These are phyloP conservation scores for Calamus simplicifolius DNA, from an alignment of 176 grass and related monocot species.

Conservation along the genomic window DNA sequence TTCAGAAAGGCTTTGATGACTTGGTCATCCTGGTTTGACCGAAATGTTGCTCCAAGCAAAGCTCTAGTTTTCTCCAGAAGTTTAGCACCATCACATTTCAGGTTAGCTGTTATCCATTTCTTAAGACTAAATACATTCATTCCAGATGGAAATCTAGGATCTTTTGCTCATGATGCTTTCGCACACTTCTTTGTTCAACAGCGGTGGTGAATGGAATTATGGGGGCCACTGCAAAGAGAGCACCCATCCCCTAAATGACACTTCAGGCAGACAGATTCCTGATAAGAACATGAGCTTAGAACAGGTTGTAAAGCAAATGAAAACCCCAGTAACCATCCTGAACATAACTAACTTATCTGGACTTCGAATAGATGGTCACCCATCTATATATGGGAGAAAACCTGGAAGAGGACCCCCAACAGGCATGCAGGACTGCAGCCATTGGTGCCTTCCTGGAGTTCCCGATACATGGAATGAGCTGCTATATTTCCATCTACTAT, in stretches of 20 bases:
- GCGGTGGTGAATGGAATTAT: conserved; percentile 78
- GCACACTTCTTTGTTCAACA: conserved; percentile 3
- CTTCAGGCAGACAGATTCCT: conserved; percentile 20
- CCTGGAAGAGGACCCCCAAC: conserved; percentile 9
- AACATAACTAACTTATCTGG: conserved; percentile 78
- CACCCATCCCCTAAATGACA: conserved; percentile 43
- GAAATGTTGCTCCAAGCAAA: conserved; percentile 34
- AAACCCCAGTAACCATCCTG: conserved; percentile 54
- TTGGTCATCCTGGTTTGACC: conserved; percentile 77
- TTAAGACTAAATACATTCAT: background rate
- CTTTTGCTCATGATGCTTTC: no score
- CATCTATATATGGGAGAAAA: conserved; percentile 71
- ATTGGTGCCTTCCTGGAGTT: conserved; percentile 80
- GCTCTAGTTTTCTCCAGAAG: conserved; percentile 85
- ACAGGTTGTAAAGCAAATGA: conserved; percentile 52
- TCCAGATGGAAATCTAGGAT: no score
- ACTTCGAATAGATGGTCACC: conserved; percentile 74
- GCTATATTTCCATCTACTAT: conserved; percentile 49
- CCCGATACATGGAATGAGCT: conserved; percentile 77
- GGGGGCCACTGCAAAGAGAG: conserved; percentile 79
- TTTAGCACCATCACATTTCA: conserved; percentile 81
- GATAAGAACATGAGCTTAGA: conserved; percentile 53
- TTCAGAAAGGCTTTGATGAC: conserved; percentile 64
- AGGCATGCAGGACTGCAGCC: conserved; percentile 66
- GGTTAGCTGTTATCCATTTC: conserved; percentile 25